Base-by-base conservation (phyloP, 2,329 filamentous ascomycete genomes). In the Fusarium sp. region DNA sequence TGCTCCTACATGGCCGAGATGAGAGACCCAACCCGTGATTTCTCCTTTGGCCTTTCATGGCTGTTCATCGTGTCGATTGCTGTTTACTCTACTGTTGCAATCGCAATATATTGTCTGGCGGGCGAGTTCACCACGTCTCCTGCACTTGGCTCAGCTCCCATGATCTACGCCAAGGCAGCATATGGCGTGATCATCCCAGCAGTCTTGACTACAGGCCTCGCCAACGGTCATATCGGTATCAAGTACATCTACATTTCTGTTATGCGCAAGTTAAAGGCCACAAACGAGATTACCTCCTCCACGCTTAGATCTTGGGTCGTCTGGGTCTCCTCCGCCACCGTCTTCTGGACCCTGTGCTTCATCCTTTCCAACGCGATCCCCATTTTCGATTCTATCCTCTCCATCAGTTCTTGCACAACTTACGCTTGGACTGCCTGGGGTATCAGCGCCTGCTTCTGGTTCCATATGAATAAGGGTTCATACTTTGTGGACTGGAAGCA, bases 311-410 rank as follows among this genome's bases (percentile, higher is more conserved):
- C 73, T 3, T 80, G 77, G 70, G 20, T 35, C 27, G 63, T 67
- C 54, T 77, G 74, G 74, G 56, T 79, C 22, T 65, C 58, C 10
- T 68, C 62, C 38, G 68, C 61, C 6, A 71, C 65, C 18, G 20
- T 59, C 35, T 74, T 73, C 61, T 74, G 66, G 71, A 60, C 70
- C 29, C 27, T 74, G 10, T 52, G 52, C 54, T 74, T 75, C 33
- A 69, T 75, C 36, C 35, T 77, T 22, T 72, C 71, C 42, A 77
- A 74, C 58, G 71, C 71, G 7, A 74, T 74, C 31, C 74, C 74
- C 18, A 58, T 74, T 33, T 75, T 75, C 59, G 69, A 74, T 61
- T 74, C 70, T 6, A 76, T 76, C 58, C 67, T 76, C 18, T 58
- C 65, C 33, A 74, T 76, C 47, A 69, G 61, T 35, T 69, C 67